Base-by-base conservation (phyloP, 2,329 filamentous ascomycete species). In the Aureobasidium sp. region DNA sequence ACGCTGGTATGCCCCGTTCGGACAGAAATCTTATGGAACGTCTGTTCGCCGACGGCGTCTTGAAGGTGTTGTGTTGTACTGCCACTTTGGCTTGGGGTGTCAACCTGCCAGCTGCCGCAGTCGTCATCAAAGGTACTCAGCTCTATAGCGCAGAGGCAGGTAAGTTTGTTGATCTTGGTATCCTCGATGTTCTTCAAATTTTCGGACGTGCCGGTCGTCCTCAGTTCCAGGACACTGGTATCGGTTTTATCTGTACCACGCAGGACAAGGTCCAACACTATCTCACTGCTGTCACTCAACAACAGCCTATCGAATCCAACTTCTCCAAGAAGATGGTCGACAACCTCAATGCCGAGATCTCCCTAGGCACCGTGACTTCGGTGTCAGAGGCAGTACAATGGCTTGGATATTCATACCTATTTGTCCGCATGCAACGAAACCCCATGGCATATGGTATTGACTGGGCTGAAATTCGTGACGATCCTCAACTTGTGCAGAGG, bases 61-160 rank as follows among this genome's bases (percentile, higher is more conserved):
- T 97, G 68, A 96, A 94, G 73, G 92, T 99, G 0, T 86, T 99
- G 24, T 97, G 93, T 80, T 99, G 95, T 85, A 99, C 94, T 2
- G 94, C 94, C 12, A 99, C 94, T 1, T 81, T 99, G 29, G 94
- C 94, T 0, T 99, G 94, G 94, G 94, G 94, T 85, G 93, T 99
- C 71, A 99, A 99, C 74, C 84, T 99, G 74, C 94, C 94, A 0
- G 94, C 94, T 37, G 94, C 94, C 0, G 95, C 94, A 0, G 94
- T 99, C 56, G 84, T 99, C 59, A 99, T 99, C 81, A 99, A 99
- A 73, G 94, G 94, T 17, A 99, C 94, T 0, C 93, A 97, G 71
- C 84, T 99, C 0, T 99, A 99, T 76, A 97, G 92, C 72, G 88
- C 94, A 0, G 90, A 97, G 72, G 93, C 96, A 58, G 94, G 94